Percentiles rank a stretch among this genome's conserved stretches.
Evolutionary conservation across 2,329 filamentous ascomycete species (phyloP).

Genomic region (Calcarisporium arbuscula): DNA sequence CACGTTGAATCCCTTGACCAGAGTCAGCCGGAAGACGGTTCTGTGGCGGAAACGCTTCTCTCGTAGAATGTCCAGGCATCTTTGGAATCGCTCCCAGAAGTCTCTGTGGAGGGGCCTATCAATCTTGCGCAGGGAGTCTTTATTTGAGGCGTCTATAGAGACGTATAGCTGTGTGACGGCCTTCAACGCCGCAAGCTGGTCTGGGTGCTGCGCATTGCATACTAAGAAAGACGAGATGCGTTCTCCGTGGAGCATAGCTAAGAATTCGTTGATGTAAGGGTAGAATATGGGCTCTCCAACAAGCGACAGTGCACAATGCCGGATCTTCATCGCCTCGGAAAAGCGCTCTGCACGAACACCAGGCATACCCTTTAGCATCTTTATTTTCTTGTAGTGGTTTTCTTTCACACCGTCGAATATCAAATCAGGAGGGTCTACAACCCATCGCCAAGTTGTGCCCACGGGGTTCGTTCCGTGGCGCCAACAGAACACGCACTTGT

Average conservation of each 20-base stretch:
- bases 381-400: constrained; percentile 95
- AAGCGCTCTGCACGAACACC: constrained; percentile 90
- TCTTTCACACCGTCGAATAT: constrained; percentile 89
- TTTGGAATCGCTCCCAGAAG: constrained; percentile 94
- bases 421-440: constrained; percentile 81
- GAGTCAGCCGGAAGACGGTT: constrained; percentile 88
- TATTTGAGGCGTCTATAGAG: constrained; percentile 89
- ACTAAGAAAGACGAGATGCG: constrained; percentile 92
- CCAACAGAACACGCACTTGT: constrained; percentile 99
- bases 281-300: constrained; percentile 99
- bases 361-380: constrained; percentile 90
- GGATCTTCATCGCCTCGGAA: constrained; percentile 84
- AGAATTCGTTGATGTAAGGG: constrained; percentile 90
- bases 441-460: constrained; percentile 94
- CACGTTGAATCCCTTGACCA: constrained; percentile 97
- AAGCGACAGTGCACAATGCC: constrained; percentile 85
- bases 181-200: constrained; percentile 73
- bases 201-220: constrained; percentile 94
- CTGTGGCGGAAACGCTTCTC: constrained; percentile 79
- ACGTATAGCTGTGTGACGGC: constrained; percentile 95
- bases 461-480: constrained; percentile 96
- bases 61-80: constrained; percentile 82
- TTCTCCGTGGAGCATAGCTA: constrained; percentile 74
- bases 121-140: constrained; percentile 79
- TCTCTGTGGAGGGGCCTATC: constrained; percentile 89